Percentiles rank a stretch among this genome's conserved stretches.
Conservation (phyloP, 495 filamentous ascomycete species). For the Neurospora sp. region DNA sequence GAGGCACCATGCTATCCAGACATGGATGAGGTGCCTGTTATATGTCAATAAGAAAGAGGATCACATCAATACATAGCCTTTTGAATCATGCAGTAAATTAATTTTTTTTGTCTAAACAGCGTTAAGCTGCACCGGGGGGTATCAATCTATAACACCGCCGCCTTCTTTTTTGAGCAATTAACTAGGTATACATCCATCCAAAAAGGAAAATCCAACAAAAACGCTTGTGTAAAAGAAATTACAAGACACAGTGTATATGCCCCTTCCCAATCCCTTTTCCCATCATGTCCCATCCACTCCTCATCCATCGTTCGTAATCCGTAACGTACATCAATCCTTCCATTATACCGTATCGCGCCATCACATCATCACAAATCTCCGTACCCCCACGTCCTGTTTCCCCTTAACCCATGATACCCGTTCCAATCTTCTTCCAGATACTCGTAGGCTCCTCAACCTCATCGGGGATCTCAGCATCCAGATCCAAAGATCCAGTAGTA, state of each 20-base stretch:
- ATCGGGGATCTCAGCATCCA: neutral
- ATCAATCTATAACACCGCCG: neutral
- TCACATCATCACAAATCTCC: neutral
- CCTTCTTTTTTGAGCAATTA: neutral
- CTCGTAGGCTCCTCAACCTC: neutral
- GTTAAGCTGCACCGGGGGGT: neutral
- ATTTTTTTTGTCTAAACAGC: neutral
- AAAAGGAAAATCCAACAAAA: neutral
- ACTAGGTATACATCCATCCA: neutral
- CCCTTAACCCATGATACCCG: neutral
- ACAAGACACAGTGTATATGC: neutral
- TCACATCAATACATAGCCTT: neutral
- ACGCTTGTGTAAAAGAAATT: neutral
- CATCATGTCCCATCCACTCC: neutral
- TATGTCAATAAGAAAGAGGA: neutral
- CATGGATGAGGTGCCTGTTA: neutral
- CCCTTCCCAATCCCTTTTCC: neutral
- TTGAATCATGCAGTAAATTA: neutral
- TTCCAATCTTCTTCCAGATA: neutral
- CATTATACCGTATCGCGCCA: neutral
- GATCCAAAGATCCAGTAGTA: neutral
- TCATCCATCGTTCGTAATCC: neutral
- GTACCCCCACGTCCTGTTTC: neutral
- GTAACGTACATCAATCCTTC: neutral
- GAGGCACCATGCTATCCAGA: neutral